Evolutionary conservation across 2,329 filamentous ascomycete genomes (phyloP), one percentile per base, ranked within the genome.

Genomic region (Annulohypoxylon truncatum): DNA sequence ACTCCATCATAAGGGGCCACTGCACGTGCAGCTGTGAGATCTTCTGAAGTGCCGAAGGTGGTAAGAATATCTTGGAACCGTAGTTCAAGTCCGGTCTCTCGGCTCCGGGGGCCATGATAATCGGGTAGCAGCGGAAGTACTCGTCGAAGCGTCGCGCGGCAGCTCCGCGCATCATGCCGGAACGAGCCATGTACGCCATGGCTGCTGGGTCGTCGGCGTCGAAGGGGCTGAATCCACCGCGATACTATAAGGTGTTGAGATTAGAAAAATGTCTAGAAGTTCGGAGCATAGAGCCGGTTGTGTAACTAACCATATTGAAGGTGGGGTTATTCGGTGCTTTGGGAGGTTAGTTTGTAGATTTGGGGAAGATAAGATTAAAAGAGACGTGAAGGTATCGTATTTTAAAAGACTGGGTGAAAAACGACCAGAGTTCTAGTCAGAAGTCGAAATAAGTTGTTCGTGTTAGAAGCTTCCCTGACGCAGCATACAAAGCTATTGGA

Each of bases 101-200:
- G 35, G 93, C 89, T 2, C 95, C 94, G 10, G 94, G 93, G 68
- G 97, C 89, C 94, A 99, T 98, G 74, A 91, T 90, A 74, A 97
- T 87, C 44, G 96, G 96, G 77, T 98, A 99, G 84, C 94, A 97
- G 75, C 96, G 91, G 82, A 97, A 98, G 83, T 97, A 98, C 80
- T 99, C 96, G 80, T 99, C 95, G 82, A 99, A 99, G 66, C 94
- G 92, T 74, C 93, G 92, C 56, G 83, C 72, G 81, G 84, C 74
- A 78, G 84, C 79, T 56, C 84, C 80, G 64, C 85, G 82, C 69
- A 75, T 74, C 73, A 76, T 75, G 61, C 81, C 79, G 24, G 77
- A 75, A 24, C 80, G 79, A 40, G 82, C 82, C 79, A 85, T 81
- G 75, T 82, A 82, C 75, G 81, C 83, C 74, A 85, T 80, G 63